Base-by-base conservation (phyloP, 352 stramenopile species). In the Globisporangium apiculatum region DNA sequence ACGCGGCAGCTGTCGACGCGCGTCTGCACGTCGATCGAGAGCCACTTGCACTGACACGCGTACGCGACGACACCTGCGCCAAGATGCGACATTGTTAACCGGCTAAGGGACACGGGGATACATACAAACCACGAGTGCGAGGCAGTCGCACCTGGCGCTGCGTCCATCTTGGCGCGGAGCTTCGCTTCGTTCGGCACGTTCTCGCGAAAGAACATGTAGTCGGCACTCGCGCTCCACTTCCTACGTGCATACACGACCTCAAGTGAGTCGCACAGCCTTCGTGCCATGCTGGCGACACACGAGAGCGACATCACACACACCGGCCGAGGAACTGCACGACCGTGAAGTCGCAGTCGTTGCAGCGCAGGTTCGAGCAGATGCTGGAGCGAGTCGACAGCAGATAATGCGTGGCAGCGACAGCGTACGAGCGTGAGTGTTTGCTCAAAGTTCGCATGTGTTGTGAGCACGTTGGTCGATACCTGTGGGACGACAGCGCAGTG, bases 151-250 rank as follows among this genome's bases (percentile, higher is more conserved):
- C 80, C 79, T 48, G 71, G 61, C 8, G 61, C 59, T 7, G 57
- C 54, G 49, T 90, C 75, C 80, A 91, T 83, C 45, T 87, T 86
- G 5, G 65, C 73, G 8, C 75, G 64, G 24, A 91, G 64, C 58
- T 88, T 91, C 43, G 65, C 49, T 61, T 89, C 80, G 48, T 75
- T 91, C 9, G 81, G 81, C 18, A 86, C 72, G 48, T 91, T 91
- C 57, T 94, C 83, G 46, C 81, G 76, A 53, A 91, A 91, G 58
- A 94, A 90, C 79, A 90, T 94, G 65, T 91, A 93, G 51, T 94
- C 83, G 6, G 72, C 83, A 52, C 61, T 87, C 15, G 62, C 54
- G 53, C 69, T 71, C 81, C 81, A 94, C 64, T 86, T 86, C 53
- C 78, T 89, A 57, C 35, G 2, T 5, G 9, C 8, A 15, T n/a